Percentiles rank a stretch among this genome's conserved stretches.
Evolutionary conservation across 1,139 yeast species (phyloP).

Genomic region (Hansenula lynferdii): DNA sequence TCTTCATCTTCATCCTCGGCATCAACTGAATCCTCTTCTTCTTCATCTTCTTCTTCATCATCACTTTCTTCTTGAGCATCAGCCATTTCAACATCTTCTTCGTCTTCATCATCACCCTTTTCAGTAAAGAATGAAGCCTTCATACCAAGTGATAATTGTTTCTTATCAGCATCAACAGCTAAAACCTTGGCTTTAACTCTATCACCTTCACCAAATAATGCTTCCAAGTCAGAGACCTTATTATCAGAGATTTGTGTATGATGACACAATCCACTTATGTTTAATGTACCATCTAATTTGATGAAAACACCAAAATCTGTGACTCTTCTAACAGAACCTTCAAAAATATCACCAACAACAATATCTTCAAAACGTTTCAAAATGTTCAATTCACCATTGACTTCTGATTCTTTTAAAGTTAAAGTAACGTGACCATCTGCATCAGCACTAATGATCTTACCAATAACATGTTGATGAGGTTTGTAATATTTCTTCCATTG

Average conservation of each 20-base stretch:
- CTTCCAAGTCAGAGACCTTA: conserved; percentile 42
- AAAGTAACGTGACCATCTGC: conserved; percentile 63
- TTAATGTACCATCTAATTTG: conserved; percentile 66
- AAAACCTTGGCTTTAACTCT: conserved; percentile 81
- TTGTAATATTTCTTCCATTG: conserved; percentile 84
- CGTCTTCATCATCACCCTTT: conserved; percentile 31
- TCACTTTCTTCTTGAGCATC: conserved; percentile 28
- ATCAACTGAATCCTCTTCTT: conserved; percentile 13
- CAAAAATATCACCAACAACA: conserved; percentile 62
- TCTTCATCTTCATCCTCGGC: conserved; percentile 24
- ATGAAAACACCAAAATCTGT: conserved; percentile 93
- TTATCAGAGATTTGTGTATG: conserved; percentile 77
- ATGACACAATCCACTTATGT: conserved; percentile 85
- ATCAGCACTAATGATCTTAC: conserved; percentile 63
- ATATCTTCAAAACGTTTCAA: conserved; percentile 63
- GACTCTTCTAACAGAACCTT: conserved; percentile 75
- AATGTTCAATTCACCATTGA: conserved; percentile 58
- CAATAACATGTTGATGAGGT: conserved; percentile 69
- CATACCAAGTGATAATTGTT: conserved; percentile 83
- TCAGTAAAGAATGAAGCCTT: conserved; percentile 82
- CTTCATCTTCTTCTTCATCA: conserved; percentile 27
- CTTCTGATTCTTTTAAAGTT: conserved; percentile 79
- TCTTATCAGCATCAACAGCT: conserved; percentile 56
- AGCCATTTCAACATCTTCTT: conserved; percentile 31
- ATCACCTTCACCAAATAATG: conserved; percentile 83